Conservation (phyloP, 2,329 filamentous ascomycete species). For the Bertia moriformis region DNA sequence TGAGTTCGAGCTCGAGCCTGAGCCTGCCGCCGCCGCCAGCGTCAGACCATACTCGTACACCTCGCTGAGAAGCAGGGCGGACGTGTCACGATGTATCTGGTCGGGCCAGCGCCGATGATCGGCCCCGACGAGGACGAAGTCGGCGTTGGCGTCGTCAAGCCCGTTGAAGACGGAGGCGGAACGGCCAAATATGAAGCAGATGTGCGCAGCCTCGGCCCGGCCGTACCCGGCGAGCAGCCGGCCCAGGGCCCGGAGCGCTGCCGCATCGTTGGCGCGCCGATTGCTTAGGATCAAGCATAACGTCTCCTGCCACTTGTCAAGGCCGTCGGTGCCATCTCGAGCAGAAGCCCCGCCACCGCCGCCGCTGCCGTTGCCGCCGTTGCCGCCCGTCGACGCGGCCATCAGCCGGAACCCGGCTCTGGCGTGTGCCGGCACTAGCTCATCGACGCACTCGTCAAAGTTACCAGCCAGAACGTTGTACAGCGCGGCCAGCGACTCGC, state of each 20-base stretch:
- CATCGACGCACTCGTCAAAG: conserved; percentile 84
- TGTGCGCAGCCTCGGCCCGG: conserved; percentile 78
- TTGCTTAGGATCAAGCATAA: conserved; percentile 76
- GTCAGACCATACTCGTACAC: conserved; percentile 83
- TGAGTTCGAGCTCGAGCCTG: no score
- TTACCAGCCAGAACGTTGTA: conserved; percentile 94
- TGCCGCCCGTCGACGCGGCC: conserved; percentile 37
- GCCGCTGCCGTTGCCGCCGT: no score
- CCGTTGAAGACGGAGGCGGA: conserved; percentile 61
- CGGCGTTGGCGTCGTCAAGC: conserved; percentile 61
- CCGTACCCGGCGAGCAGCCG: conserved; percentile 73
- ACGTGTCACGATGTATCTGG: conserved; percentile 65
- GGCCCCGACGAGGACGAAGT: conserved; percentile 72
- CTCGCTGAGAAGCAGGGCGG: conserved; percentile 86
- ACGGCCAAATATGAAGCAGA: conserved; percentile 81
- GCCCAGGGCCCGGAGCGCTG: conserved; percentile 67
- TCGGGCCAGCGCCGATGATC: conserved; percentile 62
- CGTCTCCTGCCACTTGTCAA: conserved; percentile 91
- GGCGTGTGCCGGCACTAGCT: conserved; percentile 83
- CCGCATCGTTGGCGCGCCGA: conserved; percentile 63
- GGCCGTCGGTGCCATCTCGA: conserved; percentile 64
- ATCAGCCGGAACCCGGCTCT: conserved; percentile 84
- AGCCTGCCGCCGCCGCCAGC: conserved; percentile 51
- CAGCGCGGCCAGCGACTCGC: conserved; percentile 75
- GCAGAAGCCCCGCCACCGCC: no score